Percentiles rank a stretch among this genome's conserved stretches.
Evolutionary conservation across 768 basidiomycete species (phyloP).

Genomic region (Paxillus rubicundulus): DNA sequence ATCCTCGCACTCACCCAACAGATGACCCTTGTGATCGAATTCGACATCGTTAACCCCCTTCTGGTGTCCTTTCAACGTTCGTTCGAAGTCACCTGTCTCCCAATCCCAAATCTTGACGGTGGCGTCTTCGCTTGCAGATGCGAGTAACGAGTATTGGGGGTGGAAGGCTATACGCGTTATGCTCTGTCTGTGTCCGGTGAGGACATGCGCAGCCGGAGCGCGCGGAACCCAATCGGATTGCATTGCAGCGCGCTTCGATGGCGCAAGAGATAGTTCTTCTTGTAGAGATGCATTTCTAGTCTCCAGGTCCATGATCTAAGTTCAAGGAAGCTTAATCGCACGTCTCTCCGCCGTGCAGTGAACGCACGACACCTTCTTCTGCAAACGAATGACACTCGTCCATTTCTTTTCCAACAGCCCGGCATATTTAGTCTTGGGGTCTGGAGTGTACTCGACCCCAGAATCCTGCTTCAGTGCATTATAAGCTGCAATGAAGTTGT

Average conservation of each 20-base stretch:
- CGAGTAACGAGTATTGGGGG: slow-evolving; percentile 78
- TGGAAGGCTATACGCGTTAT: slow-evolving; percentile 84
- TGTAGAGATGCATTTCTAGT: slow-evolving; percentile 75
- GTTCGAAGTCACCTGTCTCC: slow-evolving; percentile 92
- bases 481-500: slow-evolving; percentile 61
- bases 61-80: slow-evolving; percentile 90
- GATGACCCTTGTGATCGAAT: slow-evolving; percentile 81
- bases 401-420: slow-evolving; percentile 96
- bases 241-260: slow-evolving; percentile 51
- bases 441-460: slow-evolving; percentile 66
- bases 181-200: slow-evolving; percentile 72
- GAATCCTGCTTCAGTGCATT: slow-evolving; percentile 56
- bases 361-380: slow-evolving; percentile 72
- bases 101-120: slow-evolving; percentile 96
- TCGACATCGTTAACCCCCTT: slow-evolving; percentile 85
- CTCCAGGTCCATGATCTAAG: slow-evolving; percentile 93
- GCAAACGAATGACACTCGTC: slow-evolving; percentile 93
- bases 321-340: slow-evolving; percentile 9
- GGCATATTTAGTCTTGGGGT: slow-evolving; percentile 82
- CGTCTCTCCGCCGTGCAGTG: slow-evolving; percentile 5
- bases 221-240: slow-evolving; percentile 88
- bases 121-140: slow-evolving; percentile 84
- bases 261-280: slow-evolving; percentile 59
- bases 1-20: slow-evolving; percentile 57
- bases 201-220: slow-evolving; percentile 76